Base-by-base conservation (phyloP, 176 grass and related monocot species). In the Eragrostis nindensis region DNA sequence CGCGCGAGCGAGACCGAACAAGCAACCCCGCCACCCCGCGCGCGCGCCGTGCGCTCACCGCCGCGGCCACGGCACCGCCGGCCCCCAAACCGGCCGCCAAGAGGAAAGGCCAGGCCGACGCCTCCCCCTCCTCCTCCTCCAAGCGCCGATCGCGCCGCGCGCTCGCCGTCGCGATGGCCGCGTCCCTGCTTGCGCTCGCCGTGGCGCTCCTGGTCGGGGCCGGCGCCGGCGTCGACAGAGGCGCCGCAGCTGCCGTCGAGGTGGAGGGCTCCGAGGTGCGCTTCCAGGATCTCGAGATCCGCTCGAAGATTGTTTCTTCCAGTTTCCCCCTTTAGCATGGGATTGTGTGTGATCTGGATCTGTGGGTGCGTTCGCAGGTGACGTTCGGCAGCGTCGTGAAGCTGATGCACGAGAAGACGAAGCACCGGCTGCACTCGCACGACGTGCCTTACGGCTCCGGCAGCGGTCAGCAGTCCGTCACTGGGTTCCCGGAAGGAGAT, bases 401-500 rank as follows among this genome's bases (percentile, higher is more conserved):
- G 82, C 75, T 94, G 89, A 89, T 91, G 89, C 92, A 94, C 59
- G 89, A 94, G 39, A 91, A 74, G 84, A 89, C 92, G 18, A 94
- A 94, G 86, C 84, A 82, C 64, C 84, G 92, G 69, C 76, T 94
- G 50, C 92, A 94, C 82, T 94, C 92, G 43, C 92, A 94, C 76
- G 92, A 94, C 38, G 84, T 94, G 69, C 89, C 92, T 6, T 94
- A 94, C 26, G 92, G 92, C 17, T 91, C 92, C 0, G 92, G 92
- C 68, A 94, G 92, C 81, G 92, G 92, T 15, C 89, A 94, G 84
- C 92, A 91, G 59, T 91, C 92, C 21, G 92, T 94, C 64, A 94
- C 92, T 8, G 92, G 89, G 13, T 89, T 89, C 26, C 89, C 92
- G 11, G 74, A 89, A 59, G 87, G 81, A 15, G 86, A 87, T n/a